These are phyloP conservation scores for Loxodes magnus DNA, from an alignment of 73 alveolate genomes.

Conservation along the genomic window DNA sequence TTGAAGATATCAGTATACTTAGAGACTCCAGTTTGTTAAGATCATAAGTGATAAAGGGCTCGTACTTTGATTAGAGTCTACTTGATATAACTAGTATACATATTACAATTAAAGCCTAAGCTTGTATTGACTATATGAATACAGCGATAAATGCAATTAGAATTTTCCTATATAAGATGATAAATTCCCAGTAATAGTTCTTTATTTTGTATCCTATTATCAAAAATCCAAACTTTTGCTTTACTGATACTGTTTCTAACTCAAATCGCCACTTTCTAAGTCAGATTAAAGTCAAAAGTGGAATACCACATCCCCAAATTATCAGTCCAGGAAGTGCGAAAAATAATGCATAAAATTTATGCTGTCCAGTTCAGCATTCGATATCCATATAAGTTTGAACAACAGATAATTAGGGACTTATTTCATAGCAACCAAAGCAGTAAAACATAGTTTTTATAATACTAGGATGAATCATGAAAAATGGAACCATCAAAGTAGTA, in stretches of 20 bases:
- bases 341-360: not conserved
- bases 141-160: no score
- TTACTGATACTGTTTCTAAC: conserved; percentile 1
- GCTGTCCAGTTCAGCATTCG: conserved; percentile 20
- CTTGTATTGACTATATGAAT: no score
- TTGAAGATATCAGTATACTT: no score
- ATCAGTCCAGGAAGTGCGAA: conserved; percentile 35
- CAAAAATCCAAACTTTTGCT: conserved; percentile 40
- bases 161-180: conserved; percentile 35
- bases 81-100: no score
- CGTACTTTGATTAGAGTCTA: no score
- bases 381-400: conserved; percentile 23
- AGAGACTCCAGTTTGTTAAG: no score
- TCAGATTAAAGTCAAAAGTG: not conserved
- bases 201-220: conserved; percentile 38
- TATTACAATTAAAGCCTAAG: no score
- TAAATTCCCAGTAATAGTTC: conserved; percentile 40
- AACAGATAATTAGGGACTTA: not conserved
- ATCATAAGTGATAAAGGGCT: no score
- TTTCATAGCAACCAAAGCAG: conserved; percentile 27
- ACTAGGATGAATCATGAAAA: conserved; percentile 42
- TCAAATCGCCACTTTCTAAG: no score
- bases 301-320: conserved; percentile 3
- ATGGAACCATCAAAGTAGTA: conserved; percentile 21
- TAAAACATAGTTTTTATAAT: conserved; percentile 31